Base-by-base conservation (phyloP, 768 basidiomycete species). In the Dictyophora rubrovolvata region DNA sequence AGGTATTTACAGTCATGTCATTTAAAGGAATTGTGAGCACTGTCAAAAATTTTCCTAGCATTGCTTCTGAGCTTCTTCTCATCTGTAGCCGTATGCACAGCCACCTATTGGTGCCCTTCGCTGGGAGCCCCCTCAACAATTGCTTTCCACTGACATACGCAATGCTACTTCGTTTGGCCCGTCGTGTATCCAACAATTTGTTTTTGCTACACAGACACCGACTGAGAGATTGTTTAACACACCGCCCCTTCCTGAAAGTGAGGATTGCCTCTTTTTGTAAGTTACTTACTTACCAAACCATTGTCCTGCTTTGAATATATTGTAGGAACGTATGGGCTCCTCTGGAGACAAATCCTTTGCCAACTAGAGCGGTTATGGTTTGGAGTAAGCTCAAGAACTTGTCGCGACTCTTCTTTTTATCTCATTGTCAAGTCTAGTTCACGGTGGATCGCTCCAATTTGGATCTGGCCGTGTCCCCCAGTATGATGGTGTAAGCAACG, bases 191-290 rank as follows among this genome's bases (percentile, higher is more conserved):
- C 56, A 58, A n/a, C 56, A 58, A 48, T 58, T 58, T 20, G 10
- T 20, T 17, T 58, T 58, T 51, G 48, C 33, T 9, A 36, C 21
- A 2, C 56, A 58, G 17, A 37, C n/a, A 9, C 7, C 50, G 5
- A 36, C n/a, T 17, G 56, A 51, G 22, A 10, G 21, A 18, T 23
- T 58, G 5, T 58, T 58, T n/a, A 58, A 58, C 33, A 58, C 35
- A 10, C 56, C 56, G n/a, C 48, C 56, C 18, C 56, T 48, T 14
- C 48, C 56, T 10, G 56, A 58, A 46, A 52, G 35, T 28, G 56
- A 58, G 48, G 56, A 58, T 58, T 58, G 56, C 22, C 56, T 58
- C n/a, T 58, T 58, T 52, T 34, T 58, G 56, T 58, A 20, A 28
- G 56, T 51, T 14, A 5, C 21, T 56, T 20, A 58, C 10, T 42